A percentile compares a stretch with the other conserved stretches of the same genome.
phyloP scores from a whole-genome alignment of 2,329 filamentous ascomycete species.

The Claviceps sp. region DNA sequence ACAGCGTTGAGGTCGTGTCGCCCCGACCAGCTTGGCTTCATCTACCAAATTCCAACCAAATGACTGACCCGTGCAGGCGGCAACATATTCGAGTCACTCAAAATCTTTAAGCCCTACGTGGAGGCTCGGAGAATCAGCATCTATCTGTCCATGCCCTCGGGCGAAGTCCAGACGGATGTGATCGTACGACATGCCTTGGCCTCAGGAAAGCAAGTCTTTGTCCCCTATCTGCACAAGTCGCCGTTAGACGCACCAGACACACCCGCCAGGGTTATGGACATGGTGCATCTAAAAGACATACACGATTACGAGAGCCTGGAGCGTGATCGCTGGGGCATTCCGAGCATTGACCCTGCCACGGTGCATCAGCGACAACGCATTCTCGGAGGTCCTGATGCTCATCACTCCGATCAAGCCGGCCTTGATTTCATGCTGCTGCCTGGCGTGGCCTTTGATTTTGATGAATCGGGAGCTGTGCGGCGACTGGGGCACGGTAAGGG shows the following conservation, averaged over 20 bases:
- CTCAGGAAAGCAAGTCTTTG: slow-evolving; percentile 72
- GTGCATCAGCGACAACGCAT: slow-evolving; percentile 57
- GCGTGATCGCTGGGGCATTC: slow-evolving; percentile 85
- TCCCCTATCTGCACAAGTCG: slow-evolving; percentile 71
- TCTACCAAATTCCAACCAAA: neutral
- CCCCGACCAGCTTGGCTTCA: neutral
- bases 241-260: slow-evolving; percentile 32
- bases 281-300: slow-evolving; percentile 65
- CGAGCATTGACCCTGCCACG: slow-evolving; percentile 58
- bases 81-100: slow-evolving; percentile 49
- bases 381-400: slow-evolving; percentile 46
- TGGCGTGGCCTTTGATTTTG: slow-evolving; percentile 76
- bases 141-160: slow-evolving; percentile 84
- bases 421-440: slow-evolving; percentile 86
- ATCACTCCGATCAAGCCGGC: slow-evolving; percentile 29
- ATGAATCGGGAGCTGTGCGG: slow-evolving; percentile 42
- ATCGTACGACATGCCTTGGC: slow-evolving; percentile 72
- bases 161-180: slow-evolving; percentile 70
- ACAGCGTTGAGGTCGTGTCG: neutral
- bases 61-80: slow-evolving; percentile 37
- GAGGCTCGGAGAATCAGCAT: slow-evolving; percentile 66
- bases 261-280: slow-evolving; percentile 72
- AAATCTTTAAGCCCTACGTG: slow-evolving; percentile 59
- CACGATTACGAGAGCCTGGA: slow-evolving; percentile 66
- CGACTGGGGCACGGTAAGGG: slow-evolving; percentile 89